phyloP scores from a whole-genome alignment of 225 moss, liverwort and hornwort species.

The Pseudoscleropodium purum region DNA sequence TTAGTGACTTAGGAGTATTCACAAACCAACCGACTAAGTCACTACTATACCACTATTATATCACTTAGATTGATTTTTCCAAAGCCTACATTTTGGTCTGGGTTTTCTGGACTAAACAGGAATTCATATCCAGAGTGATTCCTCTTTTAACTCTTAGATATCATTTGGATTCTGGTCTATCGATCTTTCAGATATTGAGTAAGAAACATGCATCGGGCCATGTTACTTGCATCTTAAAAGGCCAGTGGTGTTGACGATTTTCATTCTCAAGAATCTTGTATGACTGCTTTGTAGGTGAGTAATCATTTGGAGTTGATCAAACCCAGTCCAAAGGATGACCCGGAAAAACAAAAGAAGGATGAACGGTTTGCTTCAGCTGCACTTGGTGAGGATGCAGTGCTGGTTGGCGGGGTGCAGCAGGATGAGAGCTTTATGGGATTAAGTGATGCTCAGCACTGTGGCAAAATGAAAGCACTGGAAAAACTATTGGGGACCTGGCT shows the following conservation, averaged over 20 bases:
- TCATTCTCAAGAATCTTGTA: not conserved
- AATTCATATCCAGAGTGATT: not conserved
- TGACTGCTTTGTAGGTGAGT: constrained; percentile 52
- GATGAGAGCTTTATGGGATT: constrained; percentile 78
- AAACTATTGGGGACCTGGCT: constrained; percentile 68
- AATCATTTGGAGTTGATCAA: constrained; percentile 96
- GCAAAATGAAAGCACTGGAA: constrained; percentile 78
- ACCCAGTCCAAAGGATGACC: constrained; percentile 74
- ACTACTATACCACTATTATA: not conserved
- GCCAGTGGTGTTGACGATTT: not conserved
- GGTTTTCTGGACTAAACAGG: not conserved
- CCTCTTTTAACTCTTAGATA: not conserved
- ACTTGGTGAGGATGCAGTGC: constrained; percentile 64
- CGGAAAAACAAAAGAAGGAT: constrained; percentile 66
- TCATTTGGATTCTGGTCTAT: not conserved
- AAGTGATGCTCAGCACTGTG: constrained; percentile 85
- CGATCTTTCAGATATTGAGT: not conserved
- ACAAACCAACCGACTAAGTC: not conserved
- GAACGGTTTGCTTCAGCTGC: constrained; percentile 65
- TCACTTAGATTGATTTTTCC: not conserved
- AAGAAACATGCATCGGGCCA: not conserved
- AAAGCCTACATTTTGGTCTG: not conserved
- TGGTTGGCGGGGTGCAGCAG: constrained; percentile 68
- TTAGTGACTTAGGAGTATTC: not conserved
- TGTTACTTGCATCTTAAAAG: not conserved